phyloP scores from a whole-genome alignment of 257 asterid species.

The Gentiana macrophylla region DNA sequence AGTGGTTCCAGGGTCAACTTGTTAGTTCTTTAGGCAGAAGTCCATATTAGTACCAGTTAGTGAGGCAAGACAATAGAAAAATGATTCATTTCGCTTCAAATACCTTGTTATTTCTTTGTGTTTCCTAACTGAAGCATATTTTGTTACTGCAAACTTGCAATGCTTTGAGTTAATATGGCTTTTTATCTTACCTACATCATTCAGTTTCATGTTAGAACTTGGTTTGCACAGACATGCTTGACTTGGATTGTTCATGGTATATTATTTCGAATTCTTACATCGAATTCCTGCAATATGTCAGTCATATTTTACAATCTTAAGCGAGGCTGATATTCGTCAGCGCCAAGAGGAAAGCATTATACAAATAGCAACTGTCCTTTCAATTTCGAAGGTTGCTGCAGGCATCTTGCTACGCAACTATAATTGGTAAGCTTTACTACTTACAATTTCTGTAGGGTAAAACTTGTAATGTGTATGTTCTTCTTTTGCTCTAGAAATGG shows the following conservation, averaged over 20 bases:
- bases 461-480: too few species aligned
- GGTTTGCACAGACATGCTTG: not conserved
- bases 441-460: too few species aligned
- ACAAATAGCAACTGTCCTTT: constrained; percentile 71
- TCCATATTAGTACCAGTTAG: too few species aligned
- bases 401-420: constrained; percentile 83
- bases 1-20: too few species aligned
- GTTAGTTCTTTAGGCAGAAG: too few species aligned
- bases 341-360: constrained; percentile 73
- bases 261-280: constrained; percentile 3
- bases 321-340: constrained; percentile 68
- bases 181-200: not conserved
- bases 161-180: too few species aligned
- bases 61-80: too few species aligned
- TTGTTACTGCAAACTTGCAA: too few species aligned
- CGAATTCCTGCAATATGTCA: constrained; percentile 17
- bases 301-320: constrained; percentile 59
- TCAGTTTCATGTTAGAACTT: not conserved
- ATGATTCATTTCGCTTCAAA: too few species aligned
- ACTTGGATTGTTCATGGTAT: not conserved
- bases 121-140: too few species aligned
- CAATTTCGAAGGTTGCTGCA: constrained; percentile 78
- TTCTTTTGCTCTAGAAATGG: too few species aligned
- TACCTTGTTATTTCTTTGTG: too few species aligned
- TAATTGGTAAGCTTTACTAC: constrained; percentile 44